phyloP scores from a whole-genome alignment of 768 basidiomycete genomes.

The Tricholoma terreum region DNA sequence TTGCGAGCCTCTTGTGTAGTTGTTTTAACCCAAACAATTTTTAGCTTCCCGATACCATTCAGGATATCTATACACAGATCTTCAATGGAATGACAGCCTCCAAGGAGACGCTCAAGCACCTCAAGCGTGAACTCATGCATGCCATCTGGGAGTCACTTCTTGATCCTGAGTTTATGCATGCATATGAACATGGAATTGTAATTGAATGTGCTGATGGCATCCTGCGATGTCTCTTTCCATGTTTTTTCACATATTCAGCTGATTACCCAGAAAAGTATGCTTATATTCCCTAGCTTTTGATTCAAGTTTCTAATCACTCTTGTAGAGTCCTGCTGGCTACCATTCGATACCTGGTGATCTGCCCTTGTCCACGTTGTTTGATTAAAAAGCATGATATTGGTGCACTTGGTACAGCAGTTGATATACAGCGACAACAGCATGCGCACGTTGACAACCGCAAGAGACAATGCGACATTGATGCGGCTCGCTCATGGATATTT shows the following conservation, averaged over 20 bases:
- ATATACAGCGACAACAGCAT: no score
- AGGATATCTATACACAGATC: conserved; percentile 18
- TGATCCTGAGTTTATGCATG: conserved; percentile 4
- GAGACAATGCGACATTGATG: no score
- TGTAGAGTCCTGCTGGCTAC: conserved; percentile 24
- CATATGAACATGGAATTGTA: conserved; percentile 1
- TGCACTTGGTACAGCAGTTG: conserved; percentile 22
- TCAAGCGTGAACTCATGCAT: conserved; percentile 1
- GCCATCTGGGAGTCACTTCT: conserved; percentile 4
- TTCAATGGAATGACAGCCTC: conserved; percentile 10
- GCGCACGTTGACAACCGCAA: no score
- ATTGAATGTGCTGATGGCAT: neutral
- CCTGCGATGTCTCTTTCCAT: neutral
- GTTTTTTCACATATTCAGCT: neutral
- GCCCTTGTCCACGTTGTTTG: conserved; percentile 30
- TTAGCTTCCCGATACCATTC: conserved; percentile 25
- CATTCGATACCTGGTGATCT: conserved; percentile 15
- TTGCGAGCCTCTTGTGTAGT: no score
- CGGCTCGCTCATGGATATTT: no score
- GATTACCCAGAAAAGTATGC: conserved; percentile 11
- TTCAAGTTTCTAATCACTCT: neutral
- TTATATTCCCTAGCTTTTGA: neutral
- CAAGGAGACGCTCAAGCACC: conserved; percentile 12
- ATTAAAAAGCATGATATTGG: conserved; percentile 18
- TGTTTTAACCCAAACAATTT: no score